A percentile compares a stretch with the other conserved stretches of the same genome.
Evolutionary conservation across 257 asterid genomes (phyloP).

Genomic region (Craterostigma plantagineum): DNA sequence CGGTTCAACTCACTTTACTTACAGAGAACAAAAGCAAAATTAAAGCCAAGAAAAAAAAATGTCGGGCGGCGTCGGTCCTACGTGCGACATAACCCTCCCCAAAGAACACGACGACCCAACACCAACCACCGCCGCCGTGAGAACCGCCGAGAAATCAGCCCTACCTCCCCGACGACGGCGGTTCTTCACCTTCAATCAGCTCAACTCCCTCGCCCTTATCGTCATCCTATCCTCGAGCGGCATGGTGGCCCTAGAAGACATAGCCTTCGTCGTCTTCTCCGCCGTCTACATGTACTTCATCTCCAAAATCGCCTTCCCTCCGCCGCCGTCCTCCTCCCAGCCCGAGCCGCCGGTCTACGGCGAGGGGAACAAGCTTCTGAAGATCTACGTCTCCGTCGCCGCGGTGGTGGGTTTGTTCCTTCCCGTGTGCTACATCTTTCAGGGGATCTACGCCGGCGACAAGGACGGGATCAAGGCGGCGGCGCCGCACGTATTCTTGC

Average conservation of each 20-base stretch:
- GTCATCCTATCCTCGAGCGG: constrained; percentile 41
- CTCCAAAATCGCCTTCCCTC: constrained; percentile 35
- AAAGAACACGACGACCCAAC: constrained; percentile 12
- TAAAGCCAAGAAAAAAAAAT: constrained; percentile 24
- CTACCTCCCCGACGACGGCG: constrained; percentile 7
- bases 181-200: constrained; percentile 31
- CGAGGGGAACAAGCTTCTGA: constrained; percentile 14
- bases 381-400: constrained; percentile 19
- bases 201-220: constrained; percentile 26
- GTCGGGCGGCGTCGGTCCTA: constrained; percentile 52
- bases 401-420: constrained; percentile 39
- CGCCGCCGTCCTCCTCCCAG: constrained; percentile 16
- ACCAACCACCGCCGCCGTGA: neutral
- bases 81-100: constrained; percentile 22
- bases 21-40: no score
- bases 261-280: constrained; percentile 40
- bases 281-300: constrained; percentile 36
- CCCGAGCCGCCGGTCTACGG: constrained; percentile 22
- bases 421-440: constrained; percentile 43
- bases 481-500: constrained; percentile 49
- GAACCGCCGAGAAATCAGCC: neutral
- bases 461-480: constrained; percentile 51
- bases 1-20: no score
- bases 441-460: constrained; percentile 40
- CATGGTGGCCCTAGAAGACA: constrained; percentile 26